These are phyloP conservation scores for Boletellus ananiceps DNA, from an alignment of 768 basidiomycete genomes.

Conservation along the genomic window DNA sequence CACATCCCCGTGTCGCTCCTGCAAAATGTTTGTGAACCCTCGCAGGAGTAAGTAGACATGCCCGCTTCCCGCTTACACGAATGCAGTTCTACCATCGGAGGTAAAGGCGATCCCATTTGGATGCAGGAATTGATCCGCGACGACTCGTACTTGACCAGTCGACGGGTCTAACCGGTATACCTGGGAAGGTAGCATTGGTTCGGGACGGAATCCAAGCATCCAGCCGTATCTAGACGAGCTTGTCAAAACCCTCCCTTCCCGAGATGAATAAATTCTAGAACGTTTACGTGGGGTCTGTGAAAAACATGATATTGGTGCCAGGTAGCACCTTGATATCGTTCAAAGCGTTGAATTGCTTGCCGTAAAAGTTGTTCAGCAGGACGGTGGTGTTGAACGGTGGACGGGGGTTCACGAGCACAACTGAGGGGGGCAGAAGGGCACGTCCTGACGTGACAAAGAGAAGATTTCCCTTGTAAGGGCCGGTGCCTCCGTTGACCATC, in stretches of 20 bases:
- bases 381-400: slow-evolving; percentile 65
- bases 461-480: slow-evolving; percentile 53
- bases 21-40: slow-evolving; percentile 16
- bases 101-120: slow-evolving; percentile 76
- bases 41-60: not conserved
- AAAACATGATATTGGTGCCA: slow-evolving; percentile 60
- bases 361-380: slow-evolving; percentile 74
- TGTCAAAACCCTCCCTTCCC: not conserved
- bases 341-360: slow-evolving; percentile 77
- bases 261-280: slow-evolving; percentile 21
- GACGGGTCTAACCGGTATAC: slow-evolving; percentile 71
- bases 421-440: slow-evolving; percentile 54
- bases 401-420: slow-evolving; percentile 61
- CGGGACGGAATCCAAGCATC: slow-evolving; percentile 59
- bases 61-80: slow-evolving; percentile 41
- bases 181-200: slow-evolving; percentile 64
- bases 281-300: slow-evolving; percentile 62
- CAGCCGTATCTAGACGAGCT: slow-evolving; percentile 51
- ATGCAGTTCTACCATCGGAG: slow-evolving; percentile 57
- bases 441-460: slow-evolving; percentile 64
- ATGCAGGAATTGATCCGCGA: slow-evolving; percentile 72
- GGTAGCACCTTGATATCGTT: slow-evolving; percentile 79
- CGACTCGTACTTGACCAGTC: slow-evolving; percentile 60
- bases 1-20: slow-evolving; percentile 30
- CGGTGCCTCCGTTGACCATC: slow-evolving; percentile 70